Evolutionary conservation across 805 yeast genomes (phyloP).

Genomic region (Sugiyamaella mastotermitis): DNA sequence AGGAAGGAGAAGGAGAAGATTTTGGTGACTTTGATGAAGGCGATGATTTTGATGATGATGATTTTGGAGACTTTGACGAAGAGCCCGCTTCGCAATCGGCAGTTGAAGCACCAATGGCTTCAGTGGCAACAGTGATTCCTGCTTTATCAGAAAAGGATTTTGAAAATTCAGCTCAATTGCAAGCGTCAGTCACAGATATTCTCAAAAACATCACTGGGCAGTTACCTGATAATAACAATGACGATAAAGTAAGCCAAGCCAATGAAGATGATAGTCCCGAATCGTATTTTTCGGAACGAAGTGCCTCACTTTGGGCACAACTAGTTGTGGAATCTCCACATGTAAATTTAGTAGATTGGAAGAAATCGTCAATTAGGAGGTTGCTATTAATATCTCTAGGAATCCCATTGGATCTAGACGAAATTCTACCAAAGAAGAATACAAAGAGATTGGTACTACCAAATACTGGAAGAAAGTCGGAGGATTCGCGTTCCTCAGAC

Average conservation of each 20-base stretch:
- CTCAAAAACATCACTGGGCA: slow-evolving; percentile 1
- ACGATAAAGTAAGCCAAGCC: neutral
- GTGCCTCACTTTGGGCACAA: slow-evolving; percentile 36
- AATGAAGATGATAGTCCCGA: slow-evolving; percentile 1
- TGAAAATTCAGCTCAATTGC: slow-evolving; percentile 18
- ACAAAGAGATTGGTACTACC: slow-evolving; percentile 23
- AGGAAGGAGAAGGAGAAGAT: neutral
- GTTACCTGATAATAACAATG: too few relatives aligned
- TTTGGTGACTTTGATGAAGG: slow-evolving; percentile 5
- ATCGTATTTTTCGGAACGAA: slow-evolving; percentile 20
- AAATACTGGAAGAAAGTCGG: slow-evolving; percentile 4
- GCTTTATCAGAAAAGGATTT: slow-evolving; percentile 17
- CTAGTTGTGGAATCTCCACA: slow-evolving; percentile 42
- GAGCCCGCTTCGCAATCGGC: slow-evolving; percentile 1
- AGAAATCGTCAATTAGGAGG: slow-evolving; percentile 56
- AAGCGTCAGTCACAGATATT: slow-evolving; percentile 12
- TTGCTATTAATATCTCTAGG: slow-evolving; percentile 60
- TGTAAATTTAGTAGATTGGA: slow-evolving; percentile 63
- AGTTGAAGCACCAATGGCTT: slow-evolving; percentile 4
- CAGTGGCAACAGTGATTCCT: neutral
- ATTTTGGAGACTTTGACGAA: slow-evolving; percentile 29
- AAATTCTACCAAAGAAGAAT: slow-evolving; percentile 33
- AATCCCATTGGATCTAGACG: slow-evolving; percentile 67
- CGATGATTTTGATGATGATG: slow-evolving; percentile 31
- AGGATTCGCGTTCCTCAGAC: neutral